Evolutionary conservation across 192 early-diverging fungal species (phyloP), one percentile per base, ranked within the genome.

Genomic region (Backusella westeae): DNA sequence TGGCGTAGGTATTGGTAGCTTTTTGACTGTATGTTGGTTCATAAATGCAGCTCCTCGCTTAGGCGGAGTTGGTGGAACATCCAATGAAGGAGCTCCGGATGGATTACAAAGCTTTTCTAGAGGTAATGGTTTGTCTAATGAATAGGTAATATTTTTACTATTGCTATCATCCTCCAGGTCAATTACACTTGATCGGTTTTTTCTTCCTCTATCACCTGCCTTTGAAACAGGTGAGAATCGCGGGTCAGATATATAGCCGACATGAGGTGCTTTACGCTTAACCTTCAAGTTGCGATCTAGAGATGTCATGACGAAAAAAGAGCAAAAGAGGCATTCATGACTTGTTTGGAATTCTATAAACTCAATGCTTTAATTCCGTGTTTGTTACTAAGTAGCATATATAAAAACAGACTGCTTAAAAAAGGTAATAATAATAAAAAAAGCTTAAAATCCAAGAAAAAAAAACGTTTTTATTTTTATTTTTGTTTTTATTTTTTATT

Each of bases 341-440:
- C 56, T 29, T 3, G 56, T 63, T 63, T 63, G 10, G 56, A 63
- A 63, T 63, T 63, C 56, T 63, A 63, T 63, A 63, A 63, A 63
- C 56, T 63, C 12, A 63, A 26, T 63, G 23, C 56, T 63, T 63
- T 63, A 63, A 63, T 63, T 63, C 56, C 56, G 56, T 63, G 56
- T 63, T 63, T 63, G 56, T 63, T 63, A 63, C 23, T 63, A 63
- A 63, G 4, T 63, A 63, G 29, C 46, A 49, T 23, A 63, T 63
- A 63, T 29, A 10, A 29, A 63, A 63, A 63, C 23, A 21, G 56
- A 63, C 56, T 63, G 26, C 56, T 23, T 59, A 59, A 59, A 59
- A 59, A 59, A 59, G 12, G 12, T 2, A 26, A 26, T 14, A 26
- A 59, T 29, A 26, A 12, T 29, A 59, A 59, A 59, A 59, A 12